These are phyloP conservation scores for Eimeria falciformis DNA, from an alignment of 169 alveolate genomes.

Conservation along the genomic window DNA sequence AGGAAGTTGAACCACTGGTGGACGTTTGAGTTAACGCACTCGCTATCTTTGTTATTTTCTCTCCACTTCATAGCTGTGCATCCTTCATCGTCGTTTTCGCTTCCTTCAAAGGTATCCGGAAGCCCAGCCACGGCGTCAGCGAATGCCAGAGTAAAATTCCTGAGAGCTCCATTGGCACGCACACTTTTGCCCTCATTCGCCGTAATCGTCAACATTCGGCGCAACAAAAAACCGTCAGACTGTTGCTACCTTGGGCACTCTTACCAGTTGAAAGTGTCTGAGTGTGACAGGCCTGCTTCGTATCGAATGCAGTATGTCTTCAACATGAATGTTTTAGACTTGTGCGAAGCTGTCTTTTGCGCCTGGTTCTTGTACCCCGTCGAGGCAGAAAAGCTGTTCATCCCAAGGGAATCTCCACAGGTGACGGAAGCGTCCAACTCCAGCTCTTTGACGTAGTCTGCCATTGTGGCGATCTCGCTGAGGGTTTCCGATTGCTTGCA, in stretches of 20 bases:
- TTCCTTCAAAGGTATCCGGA: constrained; percentile 46
- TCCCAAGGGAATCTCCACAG: constrained; percentile 81
- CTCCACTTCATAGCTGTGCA: constrained; percentile 61
- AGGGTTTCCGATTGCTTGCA: constrained; percentile 87
- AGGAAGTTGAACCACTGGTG: constrained; percentile 40
- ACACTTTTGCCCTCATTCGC: no score
- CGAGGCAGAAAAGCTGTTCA: constrained; percentile 87
- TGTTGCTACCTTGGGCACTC: no score
- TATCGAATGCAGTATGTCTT: constrained; percentile 88
- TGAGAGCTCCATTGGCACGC: no score
- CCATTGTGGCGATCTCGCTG: constrained; percentile 77
- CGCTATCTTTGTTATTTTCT: not conserved
- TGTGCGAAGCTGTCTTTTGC: constrained; percentile 79
- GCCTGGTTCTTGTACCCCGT: constrained; percentile 86
- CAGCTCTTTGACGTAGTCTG: constrained; percentile 85
- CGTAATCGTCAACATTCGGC: no score
- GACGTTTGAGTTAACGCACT: not conserved
- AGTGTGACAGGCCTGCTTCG: constrained; percentile 85
- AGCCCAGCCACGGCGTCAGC: constrained; percentile 35
- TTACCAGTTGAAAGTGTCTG: constrained; percentile 50
- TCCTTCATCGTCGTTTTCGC: not conserved
- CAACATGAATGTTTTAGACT: constrained; percentile 82
- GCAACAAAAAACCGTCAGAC: no score
- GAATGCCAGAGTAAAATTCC: constrained; percentile 67
- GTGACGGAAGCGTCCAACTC: constrained; percentile 84